Evolutionary conservation across 768 basidiomycete genomes (phyloP).

Genomic region (Leccinellum albellum): DNA sequence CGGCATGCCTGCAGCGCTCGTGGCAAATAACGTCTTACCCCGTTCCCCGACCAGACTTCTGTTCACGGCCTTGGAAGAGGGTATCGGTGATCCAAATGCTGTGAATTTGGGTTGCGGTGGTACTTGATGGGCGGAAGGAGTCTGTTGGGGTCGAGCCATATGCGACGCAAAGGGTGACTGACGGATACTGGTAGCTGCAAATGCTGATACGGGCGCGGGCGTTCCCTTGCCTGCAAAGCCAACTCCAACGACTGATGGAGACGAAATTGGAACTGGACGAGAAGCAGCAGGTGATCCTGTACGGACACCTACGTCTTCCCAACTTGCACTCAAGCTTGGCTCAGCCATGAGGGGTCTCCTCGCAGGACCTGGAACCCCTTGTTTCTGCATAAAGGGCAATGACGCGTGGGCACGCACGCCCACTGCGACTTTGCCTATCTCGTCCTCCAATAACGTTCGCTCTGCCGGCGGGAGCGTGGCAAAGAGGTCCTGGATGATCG

Average conservation of each 20-base stretch:
- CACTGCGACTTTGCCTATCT: conserved; percentile 41
- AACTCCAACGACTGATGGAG: conserved; percentile 2
- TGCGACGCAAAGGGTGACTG: conserved; percentile 2
- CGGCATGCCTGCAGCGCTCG: not conserved
- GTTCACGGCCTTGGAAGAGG: not conserved
- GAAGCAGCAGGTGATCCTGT: conserved; percentile 9
- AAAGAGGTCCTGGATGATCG: conserved; percentile 70
- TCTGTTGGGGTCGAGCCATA: conserved; percentile 1
- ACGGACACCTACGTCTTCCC: conserved; percentile 51
- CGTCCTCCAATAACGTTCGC: conserved; percentile 56
- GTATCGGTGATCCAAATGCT: conserved; percentile 26
- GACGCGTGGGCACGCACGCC: conserved; percentile 17
- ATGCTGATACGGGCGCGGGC: not conserved
- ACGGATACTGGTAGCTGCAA: not conserved
- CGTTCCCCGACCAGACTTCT: conserved; percentile 15
- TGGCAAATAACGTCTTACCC: conserved; percentile 14
- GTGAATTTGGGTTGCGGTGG: conserved; percentile 23
- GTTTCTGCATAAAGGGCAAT: conserved; percentile 3
- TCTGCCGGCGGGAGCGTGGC: conserved; percentile 60
- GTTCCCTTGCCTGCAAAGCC: conserved; percentile 6
- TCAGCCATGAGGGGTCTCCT: conserved; percentile 28
- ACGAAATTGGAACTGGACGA: conserved; percentile 2
- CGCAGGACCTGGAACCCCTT: conserved; percentile 3
- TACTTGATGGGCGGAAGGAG: not conserved
- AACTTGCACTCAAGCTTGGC: conserved; percentile 51